Conservation (phyloP, 495 filamentous ascomycete genomes). For the Apodospora peruviana region DNA sequence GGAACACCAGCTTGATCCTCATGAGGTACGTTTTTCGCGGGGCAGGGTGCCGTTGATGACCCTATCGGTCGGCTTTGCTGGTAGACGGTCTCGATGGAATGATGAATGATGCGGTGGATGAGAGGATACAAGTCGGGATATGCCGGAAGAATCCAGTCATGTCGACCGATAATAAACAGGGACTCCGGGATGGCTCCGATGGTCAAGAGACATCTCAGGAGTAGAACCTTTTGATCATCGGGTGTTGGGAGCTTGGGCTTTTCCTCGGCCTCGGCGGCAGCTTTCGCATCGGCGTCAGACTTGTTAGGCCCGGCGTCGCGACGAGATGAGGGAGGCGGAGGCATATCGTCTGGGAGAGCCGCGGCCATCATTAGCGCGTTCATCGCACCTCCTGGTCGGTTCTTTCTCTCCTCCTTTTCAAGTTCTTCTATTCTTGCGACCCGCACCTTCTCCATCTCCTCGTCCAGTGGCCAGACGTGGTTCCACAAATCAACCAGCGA, state of each 20-base stretch:
- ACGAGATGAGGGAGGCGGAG: constrained; percentile 17
- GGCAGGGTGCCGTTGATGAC: constrained; percentile 19
- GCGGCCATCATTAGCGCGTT: constrained; percentile 92
- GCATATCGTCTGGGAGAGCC: constrained; percentile 73
- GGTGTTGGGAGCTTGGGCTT: constrained; percentile 67
- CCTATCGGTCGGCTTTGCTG: constrained; percentile 27
- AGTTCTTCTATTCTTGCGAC: constrained; percentile 68
- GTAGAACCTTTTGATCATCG: constrained; percentile 78
- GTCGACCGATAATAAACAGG: constrained; percentile 84
- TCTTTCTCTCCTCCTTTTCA: constrained; percentile 65
- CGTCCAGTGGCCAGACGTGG: constrained; percentile 82
- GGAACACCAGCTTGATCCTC: constrained; percentile 55
- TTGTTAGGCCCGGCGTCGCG: constrained; percentile 38
- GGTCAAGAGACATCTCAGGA: constrained; percentile 79
- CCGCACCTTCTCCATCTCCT: constrained; percentile 67
- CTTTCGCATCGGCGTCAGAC: constrained; percentile 44
- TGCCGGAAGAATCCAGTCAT: constrained; percentile 82
- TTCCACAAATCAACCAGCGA: constrained; percentile 90
- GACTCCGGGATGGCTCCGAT: constrained; percentile 93
- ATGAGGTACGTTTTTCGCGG: constrained; percentile 47
- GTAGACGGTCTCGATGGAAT: constrained; percentile 57
- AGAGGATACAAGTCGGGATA: constrained; percentile 62
- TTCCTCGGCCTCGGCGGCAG: constrained; percentile 42
- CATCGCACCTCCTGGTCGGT: constrained; percentile 55
- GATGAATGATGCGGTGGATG: constrained; percentile 76